A percentile compares a stretch with the other conserved stretches of the same genome.
These are phyloP conservation scores for Gyrodon lividus DNA, from an alignment of 768 basidiomycete genomes.

Conservation along the genomic window DNA sequence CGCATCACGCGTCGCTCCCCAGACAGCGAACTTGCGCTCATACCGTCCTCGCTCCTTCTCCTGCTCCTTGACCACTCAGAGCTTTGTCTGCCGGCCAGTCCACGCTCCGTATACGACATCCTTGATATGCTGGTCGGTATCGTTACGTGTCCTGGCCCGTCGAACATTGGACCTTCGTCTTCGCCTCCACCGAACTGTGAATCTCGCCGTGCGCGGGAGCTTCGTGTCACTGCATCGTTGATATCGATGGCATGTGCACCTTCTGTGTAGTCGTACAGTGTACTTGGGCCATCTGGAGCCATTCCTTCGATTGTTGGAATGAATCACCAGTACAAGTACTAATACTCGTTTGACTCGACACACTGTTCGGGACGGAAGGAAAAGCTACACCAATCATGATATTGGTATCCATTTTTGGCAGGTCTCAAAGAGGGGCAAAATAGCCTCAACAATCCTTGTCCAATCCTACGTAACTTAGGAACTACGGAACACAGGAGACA, in stretches of 20 bases:
- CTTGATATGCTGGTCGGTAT: constrained; percentile 79
- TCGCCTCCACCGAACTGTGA: constrained; percentile 61
- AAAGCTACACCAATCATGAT: not conserved
- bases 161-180: constrained; percentile 69
- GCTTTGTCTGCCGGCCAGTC: constrained; percentile 47
- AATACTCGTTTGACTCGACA: too few species aligned
- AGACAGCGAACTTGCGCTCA: constrained; percentile 23
- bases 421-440: too few species aligned
- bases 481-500: not conserved
- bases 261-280: constrained; percentile 73
- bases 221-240: constrained; percentile 52
- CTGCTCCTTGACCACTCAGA: constrained; percentile 50
- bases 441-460: too few species aligned
- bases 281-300: constrained; percentile 13
- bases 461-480: too few species aligned
- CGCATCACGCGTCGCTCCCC: constrained; percentile 35
- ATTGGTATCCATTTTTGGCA: too few species aligned
- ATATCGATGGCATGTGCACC: constrained; percentile 81
- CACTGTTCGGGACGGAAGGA: not conserved
- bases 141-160: constrained; percentile 61
- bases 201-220: constrained; percentile 56
- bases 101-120: constrained; percentile 62
- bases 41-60: constrained; percentile 49
- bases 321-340: not conserved
- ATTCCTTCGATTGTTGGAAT: constrained; percentile 8